Evolutionary conservation across 345 rosid genomes (phyloP).

Genomic region (Citrus mangshanensis): DNA sequence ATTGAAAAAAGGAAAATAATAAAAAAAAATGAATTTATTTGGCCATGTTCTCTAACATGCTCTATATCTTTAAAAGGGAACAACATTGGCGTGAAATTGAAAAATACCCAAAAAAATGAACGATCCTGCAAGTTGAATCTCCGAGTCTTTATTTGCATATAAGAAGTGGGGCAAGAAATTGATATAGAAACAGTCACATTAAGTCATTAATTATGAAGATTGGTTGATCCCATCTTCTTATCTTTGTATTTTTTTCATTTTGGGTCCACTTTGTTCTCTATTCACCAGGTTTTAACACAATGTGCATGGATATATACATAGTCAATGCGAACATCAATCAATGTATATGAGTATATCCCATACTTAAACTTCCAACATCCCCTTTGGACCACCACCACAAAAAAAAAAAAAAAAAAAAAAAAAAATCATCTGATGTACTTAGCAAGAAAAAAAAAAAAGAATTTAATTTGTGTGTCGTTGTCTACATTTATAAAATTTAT

Average conservation of each 20-base stretch:
- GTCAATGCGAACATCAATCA: neutral
- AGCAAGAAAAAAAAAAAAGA: neutral
- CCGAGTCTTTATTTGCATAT: neutral
- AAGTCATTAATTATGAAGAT: neutral
- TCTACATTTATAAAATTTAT: too few relatives aligned
- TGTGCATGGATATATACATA: neutral
- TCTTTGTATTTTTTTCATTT: neutral
- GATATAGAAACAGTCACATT: neutral
- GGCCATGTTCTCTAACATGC: conserved; percentile 2
- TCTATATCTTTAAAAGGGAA: neutral
- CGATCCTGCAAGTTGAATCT: neutral
- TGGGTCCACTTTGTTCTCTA: neutral
- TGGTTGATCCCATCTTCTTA: conserved; percentile 13
- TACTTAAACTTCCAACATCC: neutral
- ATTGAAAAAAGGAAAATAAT: neutral
- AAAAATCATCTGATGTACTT: neutral
- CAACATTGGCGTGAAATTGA: too few relatives aligned
- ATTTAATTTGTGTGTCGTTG: neutral
- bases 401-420: neutral
- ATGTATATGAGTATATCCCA: neutral
- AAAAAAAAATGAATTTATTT: neutral
- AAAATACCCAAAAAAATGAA: neutral
- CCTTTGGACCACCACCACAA: neutral
- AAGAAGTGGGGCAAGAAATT: neutral
- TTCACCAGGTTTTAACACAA: neutral